Conservation (phyloP, 148 eudicot species). For the Cornus kousa region DNA sequence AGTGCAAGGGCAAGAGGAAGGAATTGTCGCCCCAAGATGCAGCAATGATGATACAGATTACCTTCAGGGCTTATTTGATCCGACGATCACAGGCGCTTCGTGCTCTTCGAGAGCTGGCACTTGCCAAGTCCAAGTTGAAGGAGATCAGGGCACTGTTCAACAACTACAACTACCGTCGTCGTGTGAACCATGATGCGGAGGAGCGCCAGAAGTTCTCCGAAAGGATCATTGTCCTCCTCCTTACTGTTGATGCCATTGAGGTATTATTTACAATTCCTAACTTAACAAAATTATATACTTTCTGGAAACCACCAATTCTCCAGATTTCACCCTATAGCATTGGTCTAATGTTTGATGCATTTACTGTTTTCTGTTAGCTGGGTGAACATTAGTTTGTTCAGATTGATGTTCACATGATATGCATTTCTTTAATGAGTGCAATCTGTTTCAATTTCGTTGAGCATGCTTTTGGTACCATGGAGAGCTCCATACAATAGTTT, state of each 20-base stretch:
- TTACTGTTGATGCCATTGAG: conserved; percentile 94
- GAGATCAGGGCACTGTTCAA: conserved; percentile 80
- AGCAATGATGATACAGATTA: conserved; percentile 68
- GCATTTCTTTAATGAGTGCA: too few species aligned
- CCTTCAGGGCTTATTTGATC: conserved; percentile 74
- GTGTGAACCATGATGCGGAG: conserved; percentile 69
- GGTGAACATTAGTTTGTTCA: too few species aligned
- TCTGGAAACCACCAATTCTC: not conserved
- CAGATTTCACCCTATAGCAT: not conserved
- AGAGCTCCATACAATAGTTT: too few species aligned
- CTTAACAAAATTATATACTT: not conserved
- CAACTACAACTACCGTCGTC: conserved; percentile 81
- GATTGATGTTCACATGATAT: too few species aligned
- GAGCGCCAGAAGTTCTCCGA: conserved; percentile 86
- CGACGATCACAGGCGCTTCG: conserved; percentile 81
- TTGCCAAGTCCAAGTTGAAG: conserved; percentile 84
- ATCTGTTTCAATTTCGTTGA: too few species aligned
- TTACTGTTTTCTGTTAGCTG: too few species aligned
- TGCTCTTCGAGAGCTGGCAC: conserved; percentile 83
- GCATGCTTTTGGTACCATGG: too few species aligned
- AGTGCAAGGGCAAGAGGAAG: conserved; percentile 65
- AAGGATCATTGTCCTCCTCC: conserved; percentile 82
- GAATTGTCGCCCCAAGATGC: conserved; percentile 82
- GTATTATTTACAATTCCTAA: conserved; percentile 21
- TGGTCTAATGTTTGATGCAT: not conserved